Conservation (phyloP, 192 early-diverging fungal genomes). For the Pilobolus umbonatus region DNA sequence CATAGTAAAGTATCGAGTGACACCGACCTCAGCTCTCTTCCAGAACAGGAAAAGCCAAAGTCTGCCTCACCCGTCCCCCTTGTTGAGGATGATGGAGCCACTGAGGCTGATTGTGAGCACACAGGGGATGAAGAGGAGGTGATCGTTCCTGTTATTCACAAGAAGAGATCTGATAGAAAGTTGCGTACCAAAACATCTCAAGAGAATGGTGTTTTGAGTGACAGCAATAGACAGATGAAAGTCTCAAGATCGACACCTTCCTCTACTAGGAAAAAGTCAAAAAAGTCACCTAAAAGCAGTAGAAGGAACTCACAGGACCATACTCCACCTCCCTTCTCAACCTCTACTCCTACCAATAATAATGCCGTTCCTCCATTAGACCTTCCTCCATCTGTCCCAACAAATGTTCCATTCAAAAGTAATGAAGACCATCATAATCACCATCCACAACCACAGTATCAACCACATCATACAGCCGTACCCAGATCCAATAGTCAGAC, state of each 20-base stretch:
- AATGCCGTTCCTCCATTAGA: background rate
- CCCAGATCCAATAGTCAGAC: background rate
- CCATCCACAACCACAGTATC: background rate
- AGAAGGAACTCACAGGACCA: conserved; percentile 2
- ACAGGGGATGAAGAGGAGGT: background rate
- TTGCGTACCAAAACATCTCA: background rate
- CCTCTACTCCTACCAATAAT: background rate
- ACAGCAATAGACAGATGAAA: conserved; percentile 1
- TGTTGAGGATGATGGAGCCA: background rate
- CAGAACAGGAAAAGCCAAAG: background rate
- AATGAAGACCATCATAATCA: conserved; percentile 2
- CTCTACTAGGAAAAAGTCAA: conserved; percentile 12
- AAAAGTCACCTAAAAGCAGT: background rate
- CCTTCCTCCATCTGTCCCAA: background rate
- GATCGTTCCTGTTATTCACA: background rate
- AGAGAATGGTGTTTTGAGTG: background rate
- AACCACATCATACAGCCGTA: conserved; percentile 5
- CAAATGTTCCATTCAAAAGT: background rate
- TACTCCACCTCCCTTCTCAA: no score
- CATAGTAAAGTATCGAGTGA: no score
- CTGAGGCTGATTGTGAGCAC: background rate
- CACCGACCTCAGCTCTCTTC: no score
- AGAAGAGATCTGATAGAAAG: conserved; percentile 1
- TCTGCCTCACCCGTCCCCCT: background rate
- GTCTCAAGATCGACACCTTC: conserved; percentile 5